phyloP scores from a whole-genome alignment of 345 rosid species.

The Pugionium dolabratum region DNA sequence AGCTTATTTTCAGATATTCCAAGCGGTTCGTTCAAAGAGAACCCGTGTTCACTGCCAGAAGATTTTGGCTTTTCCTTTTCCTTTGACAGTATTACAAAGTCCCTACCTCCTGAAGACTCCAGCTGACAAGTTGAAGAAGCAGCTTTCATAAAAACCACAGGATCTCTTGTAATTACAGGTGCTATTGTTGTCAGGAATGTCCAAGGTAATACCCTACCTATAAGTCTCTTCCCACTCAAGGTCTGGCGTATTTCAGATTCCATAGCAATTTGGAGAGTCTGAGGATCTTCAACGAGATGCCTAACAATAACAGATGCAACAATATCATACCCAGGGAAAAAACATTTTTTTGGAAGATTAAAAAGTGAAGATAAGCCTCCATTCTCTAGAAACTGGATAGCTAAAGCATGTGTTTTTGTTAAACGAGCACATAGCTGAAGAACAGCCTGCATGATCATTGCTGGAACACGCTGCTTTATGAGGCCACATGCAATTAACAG shows the following conservation, averaged over 20 bases:
- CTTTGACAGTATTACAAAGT: slow-evolving; percentile 67
- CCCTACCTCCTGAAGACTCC: slow-evolving; percentile 88
- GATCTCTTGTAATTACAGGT: slow-evolving; percentile 91
- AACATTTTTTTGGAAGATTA: slow-evolving; percentile 76
- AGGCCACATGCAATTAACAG: slow-evolving; percentile 67
- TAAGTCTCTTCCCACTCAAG: slow-evolving; percentile 68
- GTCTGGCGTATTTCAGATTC: slow-evolving; percentile 89
- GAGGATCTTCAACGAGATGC: slow-evolving; percentile 97
- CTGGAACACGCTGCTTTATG: slow-evolving; percentile 80
- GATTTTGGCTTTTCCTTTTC: slow-evolving; percentile 75
- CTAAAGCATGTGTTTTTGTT: slow-evolving; percentile 77
- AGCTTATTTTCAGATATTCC: slow-evolving; percentile 70
- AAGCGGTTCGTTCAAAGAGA: slow-evolving; percentile 61
- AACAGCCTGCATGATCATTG: slow-evolving; percentile 93
- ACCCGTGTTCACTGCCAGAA: slow-evolving; percentile 58
- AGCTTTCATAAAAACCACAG: slow-evolving; percentile 86
- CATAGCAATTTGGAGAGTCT: slow-evolving; percentile 93
- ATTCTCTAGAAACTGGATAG: slow-evolving; percentile 82
- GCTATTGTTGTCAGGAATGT: slow-evolving; percentile 84
- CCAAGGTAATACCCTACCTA: slow-evolving; percentile 65
- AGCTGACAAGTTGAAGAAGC: slow-evolving; percentile 75
- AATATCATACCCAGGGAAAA: slow-evolving; percentile 88
- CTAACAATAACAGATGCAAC: slow-evolving; percentile 83
- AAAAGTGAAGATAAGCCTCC: slow-evolving; percentile 81
- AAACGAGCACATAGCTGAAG: slow-evolving; percentile 91